These are phyloP conservation scores for Leccinum variicolor DNA, from an alignment of 768 basidiomycete genomes.

Conservation along the genomic window DNA sequence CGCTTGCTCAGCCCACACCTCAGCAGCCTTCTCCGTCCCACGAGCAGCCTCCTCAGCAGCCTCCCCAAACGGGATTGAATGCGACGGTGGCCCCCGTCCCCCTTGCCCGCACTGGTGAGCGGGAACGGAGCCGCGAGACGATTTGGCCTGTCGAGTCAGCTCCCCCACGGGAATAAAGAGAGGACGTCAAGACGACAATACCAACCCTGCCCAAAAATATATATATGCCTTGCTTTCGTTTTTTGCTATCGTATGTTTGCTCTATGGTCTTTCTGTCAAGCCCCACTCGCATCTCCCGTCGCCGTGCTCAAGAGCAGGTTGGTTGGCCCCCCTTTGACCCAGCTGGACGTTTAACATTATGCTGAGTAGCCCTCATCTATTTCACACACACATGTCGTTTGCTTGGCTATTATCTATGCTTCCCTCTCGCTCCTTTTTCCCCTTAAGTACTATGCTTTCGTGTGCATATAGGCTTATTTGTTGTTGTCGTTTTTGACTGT, in stretches of 20 bases:
- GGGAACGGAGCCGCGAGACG: constrained; percentile 28
- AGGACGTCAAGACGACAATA: constrained; percentile 14
- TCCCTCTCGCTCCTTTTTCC: neutral
- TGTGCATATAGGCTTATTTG: constrained; percentile 26
- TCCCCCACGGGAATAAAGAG: constrained; percentile 26
- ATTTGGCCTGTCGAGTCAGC: constrained; percentile 30
- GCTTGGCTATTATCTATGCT: constrained; percentile 30
- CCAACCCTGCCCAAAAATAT: constrained; percentile 12
- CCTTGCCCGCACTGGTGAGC: constrained; percentile 23
- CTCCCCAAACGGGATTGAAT: constrained; percentile 16
- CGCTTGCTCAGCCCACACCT: constrained; percentile 22
- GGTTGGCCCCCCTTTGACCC: constrained; percentile 9
- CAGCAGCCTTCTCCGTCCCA: constrained; percentile 24
- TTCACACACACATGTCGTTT: constrained; percentile 15
- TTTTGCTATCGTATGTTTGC: constrained; percentile 22
- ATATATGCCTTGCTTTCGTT: constrained; percentile 27
- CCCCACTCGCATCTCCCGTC: constrained; percentile 22
- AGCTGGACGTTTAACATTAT: constrained; percentile 28
- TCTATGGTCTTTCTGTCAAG: constrained; percentile 17
- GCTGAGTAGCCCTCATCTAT: constrained; percentile 20
- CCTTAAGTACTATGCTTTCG: constrained; percentile 20
- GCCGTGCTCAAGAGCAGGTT: constrained; percentile 5
- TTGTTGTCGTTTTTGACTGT: constrained; percentile 18
- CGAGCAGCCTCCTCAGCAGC: constrained; percentile 25
- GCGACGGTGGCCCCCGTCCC: constrained; percentile 17